Evolutionary conservation across 2,329 filamentous ascomycete genomes (phyloP).

Genomic region (Pyricularia sp.): DNA sequence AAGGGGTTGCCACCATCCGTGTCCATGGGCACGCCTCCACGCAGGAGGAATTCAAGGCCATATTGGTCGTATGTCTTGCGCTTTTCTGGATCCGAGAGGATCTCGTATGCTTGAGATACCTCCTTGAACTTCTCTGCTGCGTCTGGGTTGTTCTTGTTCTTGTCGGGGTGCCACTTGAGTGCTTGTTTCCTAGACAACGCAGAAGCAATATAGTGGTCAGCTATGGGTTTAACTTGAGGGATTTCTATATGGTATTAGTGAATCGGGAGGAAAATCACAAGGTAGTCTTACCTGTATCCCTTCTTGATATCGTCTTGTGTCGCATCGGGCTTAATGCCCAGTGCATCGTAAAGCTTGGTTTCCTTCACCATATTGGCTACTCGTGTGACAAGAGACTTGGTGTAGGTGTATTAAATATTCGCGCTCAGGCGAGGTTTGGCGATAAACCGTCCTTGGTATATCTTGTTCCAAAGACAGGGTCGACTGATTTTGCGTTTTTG

Average conservation of each 20-base stretch:
- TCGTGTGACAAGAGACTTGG: not conserved
- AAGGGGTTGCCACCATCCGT: slow-evolving; percentile 50
- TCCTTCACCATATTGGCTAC: slow-evolving; percentile 39
- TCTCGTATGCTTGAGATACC: slow-evolving; percentile 94
- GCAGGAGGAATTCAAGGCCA: slow-evolving; percentile 85
- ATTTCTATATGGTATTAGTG: not conserved
- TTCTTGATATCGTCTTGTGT: slow-evolving; percentile 96
- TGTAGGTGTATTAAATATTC: not conserved
- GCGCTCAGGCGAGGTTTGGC: not conserved
- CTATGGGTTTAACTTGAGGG: not conserved
- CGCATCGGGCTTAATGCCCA: slow-evolving; percentile 70
- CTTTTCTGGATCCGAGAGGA: slow-evolving; percentile 94
- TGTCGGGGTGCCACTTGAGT: slow-evolving; percentile 91
- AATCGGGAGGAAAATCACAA: not conserved
- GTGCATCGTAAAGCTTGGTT: slow-evolving; percentile 76
- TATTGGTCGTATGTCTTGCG: slow-evolving; percentile 92
- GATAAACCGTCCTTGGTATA: not conserved
- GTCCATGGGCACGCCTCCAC: slow-evolving; percentile 49
- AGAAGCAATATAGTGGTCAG: not conserved
- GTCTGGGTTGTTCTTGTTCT: slow-evolving; percentile 85
- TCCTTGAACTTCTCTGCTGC: slow-evolving; percentile 97
- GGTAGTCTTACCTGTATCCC: slow-evolving; percentile 63
- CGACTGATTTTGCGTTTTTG: not conserved
- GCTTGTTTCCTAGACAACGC: slow-evolving; percentile 60
- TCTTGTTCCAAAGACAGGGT: not conserved